These are phyloP conservation scores for Neurospora sp. DNA, from an alignment of 495 filamentous ascomycete genomes.

Conservation along the genomic window DNA sequence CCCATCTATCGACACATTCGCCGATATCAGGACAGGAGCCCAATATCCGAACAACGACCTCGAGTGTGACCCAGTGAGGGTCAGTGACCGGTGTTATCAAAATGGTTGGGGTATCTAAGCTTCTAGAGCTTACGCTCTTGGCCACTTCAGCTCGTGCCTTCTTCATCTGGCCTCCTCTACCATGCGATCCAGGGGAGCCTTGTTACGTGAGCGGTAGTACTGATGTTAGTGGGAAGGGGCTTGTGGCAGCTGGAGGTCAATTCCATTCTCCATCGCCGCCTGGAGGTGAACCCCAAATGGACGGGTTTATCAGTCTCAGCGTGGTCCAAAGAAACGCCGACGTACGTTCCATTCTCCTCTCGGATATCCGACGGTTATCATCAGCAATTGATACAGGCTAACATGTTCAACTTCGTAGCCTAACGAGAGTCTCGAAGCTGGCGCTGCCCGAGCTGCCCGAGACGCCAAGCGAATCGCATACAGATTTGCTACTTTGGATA, in stretches of 20 bases:
- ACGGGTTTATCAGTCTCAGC: conserved; percentile 6
- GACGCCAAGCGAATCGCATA: conserved; percentile 9
- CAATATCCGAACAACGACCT: not conserved
- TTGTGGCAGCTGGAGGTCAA: conserved; percentile 1
- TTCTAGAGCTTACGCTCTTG: conserved; percentile 35
- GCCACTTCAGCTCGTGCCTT: conserved; percentile 28
- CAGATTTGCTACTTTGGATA: conserved; percentile 11
- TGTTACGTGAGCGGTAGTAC: conserved; percentile 2
- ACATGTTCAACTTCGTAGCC: conserved; percentile 2
- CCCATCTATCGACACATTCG: not conserved
- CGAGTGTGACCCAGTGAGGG: not conserved
- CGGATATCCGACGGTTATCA: not conserved
- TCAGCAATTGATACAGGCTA: conserved; percentile 3
- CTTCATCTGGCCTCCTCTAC: conserved; percentile 19
- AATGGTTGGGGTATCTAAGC: conserved; percentile 25
- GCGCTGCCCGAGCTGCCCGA: conserved; percentile 7
- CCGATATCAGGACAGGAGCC: not conserved
- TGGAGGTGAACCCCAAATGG: not conserved
- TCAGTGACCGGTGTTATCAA: conserved; percentile 13
- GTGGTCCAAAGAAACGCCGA: conserved; percentile 6
- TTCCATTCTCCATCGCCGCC: not conserved
- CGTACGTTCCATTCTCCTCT: conserved; percentile 7
- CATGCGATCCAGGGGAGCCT: conserved; percentile 12
- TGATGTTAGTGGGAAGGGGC: not conserved
- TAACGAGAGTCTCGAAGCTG: conserved; percentile 1